Conservation (phyloP, 2,329 filamentous ascomycete genomes). For the Tetracladium maxilliforme region DNA sequence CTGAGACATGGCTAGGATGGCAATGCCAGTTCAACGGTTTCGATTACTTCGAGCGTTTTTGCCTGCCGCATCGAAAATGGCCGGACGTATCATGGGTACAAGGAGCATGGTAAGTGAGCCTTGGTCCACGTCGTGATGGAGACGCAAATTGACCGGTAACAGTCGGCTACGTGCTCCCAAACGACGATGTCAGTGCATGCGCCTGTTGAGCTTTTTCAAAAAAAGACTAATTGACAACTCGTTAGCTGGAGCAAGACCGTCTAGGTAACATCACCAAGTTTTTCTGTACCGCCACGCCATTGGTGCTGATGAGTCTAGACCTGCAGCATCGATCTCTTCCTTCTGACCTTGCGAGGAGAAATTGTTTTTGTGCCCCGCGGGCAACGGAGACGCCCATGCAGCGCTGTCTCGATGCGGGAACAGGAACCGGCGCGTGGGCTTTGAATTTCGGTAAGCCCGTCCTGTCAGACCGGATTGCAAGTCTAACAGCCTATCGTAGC, state of each 20-base stretch:
- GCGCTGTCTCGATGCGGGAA: slow-evolving; percentile 24
- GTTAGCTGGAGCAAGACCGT: no score
- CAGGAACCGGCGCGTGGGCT: slow-evolving; percentile 24
- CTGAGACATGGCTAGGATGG: no score
- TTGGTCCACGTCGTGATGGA: no score
- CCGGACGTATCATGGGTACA: slow-evolving; percentile 19
- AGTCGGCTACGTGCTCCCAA: no score
- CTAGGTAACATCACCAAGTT: slow-evolving; percentile 3
- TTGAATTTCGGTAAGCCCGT: slow-evolving; percentile 18
- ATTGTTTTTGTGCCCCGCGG: no score
- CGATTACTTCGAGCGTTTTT: slow-evolving; percentile 16
- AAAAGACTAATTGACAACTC: no score
- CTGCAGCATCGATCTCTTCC: slow-evolving; percentile 9
- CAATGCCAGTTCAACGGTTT: slow-evolving; percentile 5
- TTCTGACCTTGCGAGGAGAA: slow-evolving; percentile 6
- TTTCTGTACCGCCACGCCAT: neutral
- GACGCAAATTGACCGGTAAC: no score
- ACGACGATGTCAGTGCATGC: no score
- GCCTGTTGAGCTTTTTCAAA: no score
- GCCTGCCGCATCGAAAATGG: slow-evolving; percentile 21
- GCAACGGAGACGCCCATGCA: no score
- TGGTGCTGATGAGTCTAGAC: slow-evolving; percentile 4
- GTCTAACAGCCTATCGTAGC: slow-evolving; percentile 1
- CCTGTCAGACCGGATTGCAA: neutral
- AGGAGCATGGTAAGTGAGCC: slow-evolving; percentile 5